Evolutionary conservation across 2,329 filamentous ascomycete genomes (phyloP), one percentile per base, ranked within the genome.

Genomic region (Pseudonectria buxi): DNA sequence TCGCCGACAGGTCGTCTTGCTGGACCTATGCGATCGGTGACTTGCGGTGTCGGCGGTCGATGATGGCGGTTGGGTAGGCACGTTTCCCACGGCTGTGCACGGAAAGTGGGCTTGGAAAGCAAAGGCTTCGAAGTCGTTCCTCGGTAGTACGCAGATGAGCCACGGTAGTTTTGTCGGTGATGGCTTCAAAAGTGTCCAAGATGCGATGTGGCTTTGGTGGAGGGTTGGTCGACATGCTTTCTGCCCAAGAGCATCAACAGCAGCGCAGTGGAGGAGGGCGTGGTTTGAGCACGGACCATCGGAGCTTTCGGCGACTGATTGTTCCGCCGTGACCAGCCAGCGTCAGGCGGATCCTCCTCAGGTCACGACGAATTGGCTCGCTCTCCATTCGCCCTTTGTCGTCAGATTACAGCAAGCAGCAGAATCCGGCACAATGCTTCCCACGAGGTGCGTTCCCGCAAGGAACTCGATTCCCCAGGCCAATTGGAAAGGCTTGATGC

Each of bases 351-450:
- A 14, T 28, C 16, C 26, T 34, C 25, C 28, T 14, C 24, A 26
- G 45, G 38, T 44, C 36, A 46, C 35, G 37, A 36, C 33, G 46
- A 53, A 53, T 53, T 53, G 50, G 45, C 50, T 50, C 40, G 48
- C 41, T 53, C 44, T 54, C 45, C 46, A 51, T 51, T 54, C 47
- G 50, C 40, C 45, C 48, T 30, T 31, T 43, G 42, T 51, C 50
- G 50, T 47, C 50, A 53, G 50, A 50, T 47, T 37, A 33, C 39
- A 50, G 45, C 44, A 32, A 39, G 40, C 44, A 53, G 15, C 48
- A 34, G 46, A 45, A 43, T 49, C 40, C 41, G 33, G 40, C 55
- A 61, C 50, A 40, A 62, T 66, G 61, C 54, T 63, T 57, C 53
- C 62, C 42, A 63, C 62, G 44, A 59, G 61, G 63, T 65, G 52